Evolutionary conservation across 331 rosid species (phyloP), one percentile per base, ranked within the genome.

Genomic region (Prunus yedoensis): DNA sequence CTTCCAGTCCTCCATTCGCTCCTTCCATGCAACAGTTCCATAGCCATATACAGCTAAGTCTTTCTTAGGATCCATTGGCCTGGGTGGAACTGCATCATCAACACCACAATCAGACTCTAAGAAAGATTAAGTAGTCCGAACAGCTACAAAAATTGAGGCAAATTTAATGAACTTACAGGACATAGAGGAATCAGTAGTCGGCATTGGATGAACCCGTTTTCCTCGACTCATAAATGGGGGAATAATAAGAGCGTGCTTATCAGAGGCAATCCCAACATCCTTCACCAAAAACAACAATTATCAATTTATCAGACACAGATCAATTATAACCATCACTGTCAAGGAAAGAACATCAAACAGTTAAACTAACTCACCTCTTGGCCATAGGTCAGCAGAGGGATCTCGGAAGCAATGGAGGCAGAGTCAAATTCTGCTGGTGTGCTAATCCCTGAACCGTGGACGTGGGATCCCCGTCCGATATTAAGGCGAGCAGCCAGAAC

Each of bases 1-100:
- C 83, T 84, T 85, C 96, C 96, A 90, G 8, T 70, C 82, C 64
- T 89, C 89, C 96, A 89, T 90, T 54, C 90, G 81, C 41, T 90
- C 93, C 81, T 90, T 93, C 97, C 97, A 93, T 7, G 96, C 94
- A 76, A 93, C 82, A 77, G 96, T 90, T 43, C 97, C 97, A 71
- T 88, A 93, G 15, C 97, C 97, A 68, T 93, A 93, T 16, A 89
- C 91, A 23, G 94, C 91, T 41, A 93, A 71, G 83, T 93, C 96
- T 74, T 87, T 93, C 70, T 89, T 90, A 47, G 97, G 97, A 82
- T 86, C 94, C 96, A 93, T 83, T 15, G 96, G 87, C 79, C 96
- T 83, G 5, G 97, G 85, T 72, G 87, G 88, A 76, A 85, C 77
- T 82, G 80, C 75, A 79, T 66, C 71, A 73, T 68, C 78, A 62